Evolutionary conservation across 257 asterid genomes (phyloP).

Genomic region (Handroanthus guayacan): DNA sequence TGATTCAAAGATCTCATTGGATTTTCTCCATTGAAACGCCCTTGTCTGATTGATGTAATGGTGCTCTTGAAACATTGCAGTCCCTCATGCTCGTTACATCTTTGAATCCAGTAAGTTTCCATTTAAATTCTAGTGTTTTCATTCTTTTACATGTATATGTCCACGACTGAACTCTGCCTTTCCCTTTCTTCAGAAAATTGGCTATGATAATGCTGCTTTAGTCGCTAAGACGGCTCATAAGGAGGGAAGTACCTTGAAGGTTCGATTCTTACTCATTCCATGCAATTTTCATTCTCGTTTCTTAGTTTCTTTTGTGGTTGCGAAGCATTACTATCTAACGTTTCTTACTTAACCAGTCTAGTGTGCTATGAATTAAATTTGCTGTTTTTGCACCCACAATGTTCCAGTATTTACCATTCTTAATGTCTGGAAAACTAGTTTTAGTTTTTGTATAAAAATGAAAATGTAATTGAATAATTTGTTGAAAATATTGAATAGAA

Average conservation of each 20-base stretch:
- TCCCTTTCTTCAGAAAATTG: constrained; percentile 73
- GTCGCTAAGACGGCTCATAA: constrained; percentile 99
- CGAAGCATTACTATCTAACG: too few species aligned
- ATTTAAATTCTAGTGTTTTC: not conserved
- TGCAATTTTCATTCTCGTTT: not conserved
- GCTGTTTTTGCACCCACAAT: not conserved
- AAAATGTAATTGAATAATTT: too few species aligned
- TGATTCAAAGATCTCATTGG: constrained; percentile 16
- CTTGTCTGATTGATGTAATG: constrained; percentile 30
- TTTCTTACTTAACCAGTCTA: too few species aligned
- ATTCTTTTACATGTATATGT: not conserved
- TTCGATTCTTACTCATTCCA: constrained; percentile 32
- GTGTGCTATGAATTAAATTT: not conserved
- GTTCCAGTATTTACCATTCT: not conserved
- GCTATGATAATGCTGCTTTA: constrained; percentile 94
- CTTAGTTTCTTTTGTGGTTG: too few species aligned
- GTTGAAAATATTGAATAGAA: too few species aligned
- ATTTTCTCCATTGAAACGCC: constrained; percentile 21
- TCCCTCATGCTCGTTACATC: constrained; percentile 99
- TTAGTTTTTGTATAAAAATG: too few species aligned
- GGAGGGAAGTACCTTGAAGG: constrained; percentile 95
- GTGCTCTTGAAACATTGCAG: constrained; percentile 56
- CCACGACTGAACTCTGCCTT: constrained; percentile 29
- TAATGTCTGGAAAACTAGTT: too few species aligned
- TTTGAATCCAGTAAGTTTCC: constrained; percentile 83